A percentile compares a stretch with the other conserved stretches of the same genome.
These are phyloP conservation scores for Aureobasidium namibiae DNA, from an alignment of 2,329 filamentous ascomycete genomes.

Conservation along the genomic window DNA sequence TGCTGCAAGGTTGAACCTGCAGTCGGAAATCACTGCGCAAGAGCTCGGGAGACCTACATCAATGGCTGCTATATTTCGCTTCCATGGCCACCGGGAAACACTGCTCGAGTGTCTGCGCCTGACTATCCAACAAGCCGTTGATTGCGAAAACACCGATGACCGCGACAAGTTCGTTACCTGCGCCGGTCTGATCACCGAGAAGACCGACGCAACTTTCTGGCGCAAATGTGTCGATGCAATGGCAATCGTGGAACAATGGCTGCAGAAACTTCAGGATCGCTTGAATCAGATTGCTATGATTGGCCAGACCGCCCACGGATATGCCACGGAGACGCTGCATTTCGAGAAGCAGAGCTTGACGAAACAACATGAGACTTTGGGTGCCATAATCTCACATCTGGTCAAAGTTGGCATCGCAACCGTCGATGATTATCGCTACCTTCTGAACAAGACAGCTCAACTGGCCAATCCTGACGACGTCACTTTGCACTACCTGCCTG, in stretches of 20 bases:
- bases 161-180: conserved; percentile 48
- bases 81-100: conserved; percentile 77
- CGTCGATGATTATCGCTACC: conserved; percentile 62
- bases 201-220: conserved; percentile 47
- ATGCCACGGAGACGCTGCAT: conserved; percentile 68
- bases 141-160: conserved; percentile 38
- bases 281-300: conserved; percentile 67
- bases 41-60: conserved; percentile 64
- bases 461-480: conserved; percentile 69
- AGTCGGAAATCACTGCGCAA: conserved; percentile 62
- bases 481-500: conserved; percentile 72
- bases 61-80: conserved; percentile 74
- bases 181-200: conserved; percentile 46
- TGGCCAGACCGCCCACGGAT: conserved; percentile 54
- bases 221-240: conserved; percentile 69
- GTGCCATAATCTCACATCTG: conserved; percentile 69
- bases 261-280: conserved; percentile 68
- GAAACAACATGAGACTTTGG: conserved; percentile 82
- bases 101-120: conserved; percentile 77
- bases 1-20: conserved; percentile 61
- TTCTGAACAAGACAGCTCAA: conserved; percentile 60
- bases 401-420: conserved; percentile 67
- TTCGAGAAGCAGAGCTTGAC: conserved; percentile 73
- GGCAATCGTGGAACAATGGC: conserved; percentile 66
- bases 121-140: conserved; percentile 56